These are phyloP conservation scores for Hirschioporus abietinus DNA, from an alignment of 768 basidiomycete species.

Conservation along the genomic window DNA sequence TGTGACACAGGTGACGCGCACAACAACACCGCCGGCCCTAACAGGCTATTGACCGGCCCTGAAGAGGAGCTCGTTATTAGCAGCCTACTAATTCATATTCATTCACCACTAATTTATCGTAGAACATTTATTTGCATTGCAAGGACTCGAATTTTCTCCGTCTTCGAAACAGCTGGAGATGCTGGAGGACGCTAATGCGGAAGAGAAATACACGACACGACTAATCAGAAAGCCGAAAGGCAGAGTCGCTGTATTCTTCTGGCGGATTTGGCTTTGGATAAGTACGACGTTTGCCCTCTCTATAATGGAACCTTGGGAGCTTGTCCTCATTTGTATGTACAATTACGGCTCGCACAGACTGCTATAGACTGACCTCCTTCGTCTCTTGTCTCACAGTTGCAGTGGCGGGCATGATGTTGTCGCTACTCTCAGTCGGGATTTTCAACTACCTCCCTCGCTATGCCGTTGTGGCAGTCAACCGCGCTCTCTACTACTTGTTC, in stretches of 20 bases:
- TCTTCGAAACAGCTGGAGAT: no score
- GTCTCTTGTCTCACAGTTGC: not conserved
- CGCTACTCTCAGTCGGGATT: not conserved
- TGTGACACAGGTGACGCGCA: no score
- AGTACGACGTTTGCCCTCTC: slow-evolving; percentile 48
- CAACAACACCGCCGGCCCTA: no score
- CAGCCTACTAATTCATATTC: no score
- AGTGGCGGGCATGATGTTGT: not conserved
- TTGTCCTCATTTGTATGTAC: slow-evolving; percentile 40
- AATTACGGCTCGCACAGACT: not conserved
- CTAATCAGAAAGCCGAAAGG: slow-evolving; percentile 9
- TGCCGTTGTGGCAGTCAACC: not conserved
- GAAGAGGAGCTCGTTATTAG: no score
- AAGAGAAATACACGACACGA: slow-evolving; percentile 9
- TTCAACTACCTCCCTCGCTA: not conserved
- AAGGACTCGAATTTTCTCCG: no score
- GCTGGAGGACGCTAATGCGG: not conserved
- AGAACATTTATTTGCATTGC: no score
- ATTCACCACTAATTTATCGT: no score
- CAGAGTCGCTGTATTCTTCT: slow-evolving; percentile 15
- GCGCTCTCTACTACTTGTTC: not conserved
- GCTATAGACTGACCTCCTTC: not conserved
- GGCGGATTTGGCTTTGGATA: slow-evolving; percentile 25
- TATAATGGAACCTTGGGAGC: slow-evolving; percentile 68
- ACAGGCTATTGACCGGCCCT: no score